These are phyloP conservation scores for Fusarium albosuccineum DNA, from an alignment of 2,329 filamentous ascomycete genomes.

Conservation along the genomic window DNA sequence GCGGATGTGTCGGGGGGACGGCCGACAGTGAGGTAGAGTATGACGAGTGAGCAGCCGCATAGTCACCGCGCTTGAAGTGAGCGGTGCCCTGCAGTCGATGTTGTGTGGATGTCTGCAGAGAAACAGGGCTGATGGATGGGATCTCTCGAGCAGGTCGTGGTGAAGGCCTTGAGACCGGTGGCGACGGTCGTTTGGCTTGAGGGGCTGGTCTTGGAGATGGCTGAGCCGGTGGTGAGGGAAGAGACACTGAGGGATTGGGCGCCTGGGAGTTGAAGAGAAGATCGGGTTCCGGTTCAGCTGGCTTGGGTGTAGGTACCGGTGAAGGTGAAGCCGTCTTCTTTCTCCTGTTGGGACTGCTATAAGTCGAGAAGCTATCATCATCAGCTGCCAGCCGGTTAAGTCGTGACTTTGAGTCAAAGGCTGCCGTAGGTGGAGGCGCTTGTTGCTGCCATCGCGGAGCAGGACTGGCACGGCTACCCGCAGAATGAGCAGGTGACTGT, in stretches of 20 bases:
- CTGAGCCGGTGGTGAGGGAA: slow-evolving; percentile 55
- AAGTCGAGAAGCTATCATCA: slow-evolving; percentile 84
- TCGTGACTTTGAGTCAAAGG: slow-evolving; percentile 60
- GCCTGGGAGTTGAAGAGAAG: slow-evolving; percentile 69
- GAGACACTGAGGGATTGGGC: slow-evolving; percentile 51
- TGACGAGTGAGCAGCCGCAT: slow-evolving; percentile 83
- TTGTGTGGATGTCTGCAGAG: slow-evolving; percentile 80
- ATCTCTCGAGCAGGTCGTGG: slow-evolving; percentile 68
- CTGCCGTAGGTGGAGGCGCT: slow-evolving; percentile 52
- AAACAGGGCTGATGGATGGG: slow-evolving; percentile 76
- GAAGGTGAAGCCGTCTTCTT: slow-evolving; percentile 71
- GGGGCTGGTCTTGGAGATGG: slow-evolving; percentile 56
- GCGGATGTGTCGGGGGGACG: slow-evolving; percentile 82
- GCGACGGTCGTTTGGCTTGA: slow-evolving; percentile 48
- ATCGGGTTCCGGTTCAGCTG: slow-evolving; percentile 65
- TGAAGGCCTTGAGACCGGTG: slow-evolving; percentile 56
- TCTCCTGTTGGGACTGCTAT: slow-evolving; percentile 87
- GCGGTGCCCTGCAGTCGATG: slow-evolving; percentile 85
- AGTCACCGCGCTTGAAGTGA: slow-evolving; percentile 95
- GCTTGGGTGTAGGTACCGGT: slow-evolving; percentile 55
- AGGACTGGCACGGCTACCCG: slow-evolving; percentile 59
- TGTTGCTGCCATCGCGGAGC: slow-evolving; percentile 72
- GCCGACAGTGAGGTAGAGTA: slow-evolving; percentile 83
- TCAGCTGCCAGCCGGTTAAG: slow-evolving; percentile 81
- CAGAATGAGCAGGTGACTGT: slow-evolving; percentile 63